Base-by-base conservation (phyloP, 495 filamentous ascomycete species). In the Pyronema domesticum region DNA sequence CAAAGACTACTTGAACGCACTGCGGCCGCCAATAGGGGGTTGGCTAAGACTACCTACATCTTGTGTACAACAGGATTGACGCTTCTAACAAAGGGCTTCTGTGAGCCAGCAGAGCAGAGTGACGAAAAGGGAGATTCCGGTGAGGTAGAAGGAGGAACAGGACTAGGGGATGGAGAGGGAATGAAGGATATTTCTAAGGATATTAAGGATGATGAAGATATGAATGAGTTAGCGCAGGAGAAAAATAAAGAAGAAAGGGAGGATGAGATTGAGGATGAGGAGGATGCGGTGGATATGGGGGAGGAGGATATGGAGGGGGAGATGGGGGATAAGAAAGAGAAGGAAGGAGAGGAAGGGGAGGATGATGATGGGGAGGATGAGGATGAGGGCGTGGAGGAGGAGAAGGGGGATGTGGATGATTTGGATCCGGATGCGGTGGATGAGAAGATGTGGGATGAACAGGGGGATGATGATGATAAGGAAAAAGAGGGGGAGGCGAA, bases 171-270 rank as follows among this genome's bases (percentile, higher is more conserved):
- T 54, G 89, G 89, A 10, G 84, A 95, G 62, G 93, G 88, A 19
- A 86, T 81, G 1, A 86, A 96, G 63, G 89, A 99, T 70, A 95
- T 99, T 53, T 95, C 88, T 68, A 95, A 96, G 60, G 89, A 96
- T 64, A 81, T 99, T 46, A 76, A 84, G 56, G 81, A 86, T 46
- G 89, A 96, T 56, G 93, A 99, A 68, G 86, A 96, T 67, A 67
- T 99, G 10, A 80, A 83, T 1, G 93, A 99, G 51, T 73, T 96
- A 14, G 89, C 93, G 2, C 84, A 94, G 62, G 81, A 95, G 57
- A 72, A 76, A 40, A 74, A 80, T 34, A 68, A 63, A 13, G 68
- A 68, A 15, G 76, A 81, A 30, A 68, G 73, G 46, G 79, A 80
- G 34, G 79, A 82, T 8, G 80, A 85, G 10, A 76, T 83, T 39